These are phyloP conservation scores for Fraxinus angustifolia DNA, from an alignment of 305 asterid species.

Conservation along the genomic window DNA sequence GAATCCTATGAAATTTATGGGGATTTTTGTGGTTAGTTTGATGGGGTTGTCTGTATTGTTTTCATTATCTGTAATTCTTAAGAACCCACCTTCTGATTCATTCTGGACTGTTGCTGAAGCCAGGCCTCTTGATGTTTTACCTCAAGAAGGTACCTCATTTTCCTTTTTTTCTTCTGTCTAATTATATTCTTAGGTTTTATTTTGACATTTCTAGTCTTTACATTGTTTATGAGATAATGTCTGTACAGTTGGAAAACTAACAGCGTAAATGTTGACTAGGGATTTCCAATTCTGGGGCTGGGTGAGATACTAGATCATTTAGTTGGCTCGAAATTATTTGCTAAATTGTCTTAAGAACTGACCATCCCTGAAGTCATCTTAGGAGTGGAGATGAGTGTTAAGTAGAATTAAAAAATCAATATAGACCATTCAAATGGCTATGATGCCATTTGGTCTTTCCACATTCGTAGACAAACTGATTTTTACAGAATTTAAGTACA, in stretches of 20 bases:
- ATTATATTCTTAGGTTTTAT: not conserved
- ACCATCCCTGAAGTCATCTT: not conserved
- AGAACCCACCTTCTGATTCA: constrained; percentile 45
- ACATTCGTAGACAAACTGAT: not conserved
- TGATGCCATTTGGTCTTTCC: not conserved
- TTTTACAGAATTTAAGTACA: not conserved
- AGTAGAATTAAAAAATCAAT: not conserved
- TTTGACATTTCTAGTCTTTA: not conserved
- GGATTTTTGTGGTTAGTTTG: constrained; percentile 33
- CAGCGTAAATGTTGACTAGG: not conserved
- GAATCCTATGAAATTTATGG: constrained; percentile 42
- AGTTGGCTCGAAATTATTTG: not conserved
- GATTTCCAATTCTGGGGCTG: not conserved
- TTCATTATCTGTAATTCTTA: constrained; percentile 40
- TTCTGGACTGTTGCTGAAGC: constrained; percentile 49
- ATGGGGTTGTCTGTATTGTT: constrained; percentile 55
- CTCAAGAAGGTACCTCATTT: constrained; percentile 38
- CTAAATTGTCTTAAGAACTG: not conserved
- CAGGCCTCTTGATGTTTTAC: constrained; percentile 31
- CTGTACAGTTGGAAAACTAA: not conserved
- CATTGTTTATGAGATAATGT: not conserved
- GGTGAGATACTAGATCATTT: not conserved
- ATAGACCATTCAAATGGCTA: not conserved
- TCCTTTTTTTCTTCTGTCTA: not conserved
- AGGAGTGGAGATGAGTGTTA: not conserved